A percentile compares a stretch with the other conserved stretches of the same genome.
Conservation (phyloP, 139 green algal species). For the Volvox reticuliferus region DNA sequence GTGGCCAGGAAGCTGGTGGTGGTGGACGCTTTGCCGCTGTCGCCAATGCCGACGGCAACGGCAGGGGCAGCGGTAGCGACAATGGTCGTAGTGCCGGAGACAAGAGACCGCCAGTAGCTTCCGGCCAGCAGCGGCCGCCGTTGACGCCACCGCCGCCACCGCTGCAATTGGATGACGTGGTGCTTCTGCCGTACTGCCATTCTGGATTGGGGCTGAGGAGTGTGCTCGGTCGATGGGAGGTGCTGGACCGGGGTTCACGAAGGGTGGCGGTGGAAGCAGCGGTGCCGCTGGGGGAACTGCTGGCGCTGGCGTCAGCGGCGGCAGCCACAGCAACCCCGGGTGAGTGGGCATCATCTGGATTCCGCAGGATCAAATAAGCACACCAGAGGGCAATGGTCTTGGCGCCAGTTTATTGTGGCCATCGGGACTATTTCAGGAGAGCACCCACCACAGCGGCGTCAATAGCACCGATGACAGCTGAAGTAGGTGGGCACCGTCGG, state of each 20-base stretch:
- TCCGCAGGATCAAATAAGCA: too few species aligned
- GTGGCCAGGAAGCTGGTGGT: neutral
- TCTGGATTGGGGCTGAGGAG: neutral
- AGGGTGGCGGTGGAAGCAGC: slow-evolving; percentile 25
- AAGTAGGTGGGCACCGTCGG: too few species aligned
- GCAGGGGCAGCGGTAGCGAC: neutral
- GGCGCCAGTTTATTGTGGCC: too few species aligned
- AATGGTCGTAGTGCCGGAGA: too few species aligned
- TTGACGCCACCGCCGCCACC: neutral
- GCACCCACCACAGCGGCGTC: too few species aligned
- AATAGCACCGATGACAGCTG: too few species aligned
- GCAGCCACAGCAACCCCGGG: too few species aligned
- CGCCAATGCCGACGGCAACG: neutral
- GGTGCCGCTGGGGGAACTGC: slow-evolving; percentile 9
- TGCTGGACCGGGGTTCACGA: neutral
- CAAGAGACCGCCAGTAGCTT: too few species aligned
- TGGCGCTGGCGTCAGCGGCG: neutral
- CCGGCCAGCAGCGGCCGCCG: neutral
- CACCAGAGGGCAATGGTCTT: too few species aligned
- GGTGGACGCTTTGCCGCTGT: neutral
- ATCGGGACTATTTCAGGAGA: too few species aligned
- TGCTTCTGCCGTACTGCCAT: neutral
- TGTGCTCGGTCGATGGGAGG: neutral
- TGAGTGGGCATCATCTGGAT: neutral
- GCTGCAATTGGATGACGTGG: slow-evolving; percentile 24